Evolutionary conservation across 352 stramenopile genomes (phyloP).

Genomic region (Pythium sukuiense): DNA sequence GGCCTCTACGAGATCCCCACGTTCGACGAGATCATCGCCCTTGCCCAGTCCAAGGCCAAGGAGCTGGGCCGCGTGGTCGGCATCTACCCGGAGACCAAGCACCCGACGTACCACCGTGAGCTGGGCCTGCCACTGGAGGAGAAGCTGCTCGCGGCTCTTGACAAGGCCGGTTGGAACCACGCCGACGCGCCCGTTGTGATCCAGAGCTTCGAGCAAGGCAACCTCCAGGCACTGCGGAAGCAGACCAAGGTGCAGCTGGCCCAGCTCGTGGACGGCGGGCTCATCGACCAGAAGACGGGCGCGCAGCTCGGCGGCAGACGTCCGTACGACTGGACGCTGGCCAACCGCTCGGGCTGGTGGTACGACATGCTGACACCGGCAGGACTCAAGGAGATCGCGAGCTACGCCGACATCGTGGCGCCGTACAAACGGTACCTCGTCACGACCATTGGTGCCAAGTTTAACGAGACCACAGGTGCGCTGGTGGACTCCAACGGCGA

Average conservation of each 20-base stretch:
- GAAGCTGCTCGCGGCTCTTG: constrained; percentile 66
- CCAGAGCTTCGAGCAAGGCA: constrained; percentile 68
- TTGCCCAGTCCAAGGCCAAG: constrained; percentile 61
- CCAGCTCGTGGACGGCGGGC: constrained; percentile 66
- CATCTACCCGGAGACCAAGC: constrained; percentile 88
- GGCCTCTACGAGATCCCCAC: constrained; percentile 86
- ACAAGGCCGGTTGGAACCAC: constrained; percentile 59
- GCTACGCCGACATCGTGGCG: constrained; percentile 63
- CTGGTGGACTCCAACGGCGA: constrained; percentile 9
- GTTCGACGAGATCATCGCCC: constrained; percentile 82
- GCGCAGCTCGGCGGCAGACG: constrained; percentile 40
- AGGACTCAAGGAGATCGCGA: constrained; percentile 54
- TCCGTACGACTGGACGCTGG: constrained; percentile 64
- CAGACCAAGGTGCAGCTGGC: constrained; percentile 67
- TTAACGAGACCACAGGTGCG: constrained; percentile 35
- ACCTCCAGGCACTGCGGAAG: constrained; percentile 61
- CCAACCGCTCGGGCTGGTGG: constrained; percentile 48
- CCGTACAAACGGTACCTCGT: constrained; percentile 81
- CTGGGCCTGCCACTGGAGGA: constrained; percentile 72
- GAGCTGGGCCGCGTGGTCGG: constrained; percentile 56
- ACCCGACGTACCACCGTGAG: constrained; percentile 66
- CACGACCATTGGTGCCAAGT: constrained; percentile 42
- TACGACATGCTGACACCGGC: constrained; percentile 43
- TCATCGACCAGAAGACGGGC: constrained; percentile 46
- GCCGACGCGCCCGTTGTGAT: constrained; percentile 58